Percentiles rank a stretch among this genome's conserved stretches.
Conservation (phyloP, 768 basidiomycete genomes). For the Boletus rex-veris region DNA sequence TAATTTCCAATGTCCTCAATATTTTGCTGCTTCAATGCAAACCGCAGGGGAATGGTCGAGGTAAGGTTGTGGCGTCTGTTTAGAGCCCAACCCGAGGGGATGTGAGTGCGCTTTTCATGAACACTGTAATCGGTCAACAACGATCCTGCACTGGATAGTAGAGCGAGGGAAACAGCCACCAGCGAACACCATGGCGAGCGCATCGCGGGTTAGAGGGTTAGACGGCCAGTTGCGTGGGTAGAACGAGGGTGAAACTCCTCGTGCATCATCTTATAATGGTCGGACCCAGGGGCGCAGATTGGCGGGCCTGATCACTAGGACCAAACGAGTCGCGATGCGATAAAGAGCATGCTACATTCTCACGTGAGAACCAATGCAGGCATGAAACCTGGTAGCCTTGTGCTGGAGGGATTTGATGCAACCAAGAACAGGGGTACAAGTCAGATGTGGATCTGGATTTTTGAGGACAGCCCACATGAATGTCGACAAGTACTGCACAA, state of each 20-base stretch:
- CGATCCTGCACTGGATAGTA: slow-evolving; percentile 14
- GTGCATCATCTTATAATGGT: neutral
- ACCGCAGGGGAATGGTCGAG: slow-evolving; percentile 26
- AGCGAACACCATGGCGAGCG: slow-evolving; percentile 4
- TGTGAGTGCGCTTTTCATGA: slow-evolving; percentile 39
- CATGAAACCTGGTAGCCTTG: too few species aligned
- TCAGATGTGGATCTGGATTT: too few species aligned
- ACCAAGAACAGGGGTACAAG: too few species aligned
- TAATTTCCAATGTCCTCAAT: slow-evolving; percentile 23
- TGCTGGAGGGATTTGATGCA: too few species aligned
- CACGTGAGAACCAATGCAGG: too few species aligned
- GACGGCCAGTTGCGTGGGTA: neutral
- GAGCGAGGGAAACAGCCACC: slow-evolving; percentile 9
- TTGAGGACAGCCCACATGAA: too few species aligned
- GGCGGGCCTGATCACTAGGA: too few species aligned
- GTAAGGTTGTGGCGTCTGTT: slow-evolving; percentile 35
- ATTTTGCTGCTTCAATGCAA: slow-evolving; percentile 34
- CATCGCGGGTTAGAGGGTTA: slow-evolving; percentile 6
- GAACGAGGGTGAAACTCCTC: neutral
- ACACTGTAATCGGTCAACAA: slow-evolving; percentile 24
- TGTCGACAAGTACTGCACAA: too few species aligned
- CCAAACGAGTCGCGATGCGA: too few species aligned
- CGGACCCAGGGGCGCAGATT: too few species aligned
- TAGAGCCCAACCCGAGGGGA: slow-evolving; percentile 37
- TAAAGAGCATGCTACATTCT: too few species aligned